These are phyloP conservation scores for Podila minutissima DNA, from an alignment of 192 early-diverging fungal genomes.

Conservation along the genomic window DNA sequence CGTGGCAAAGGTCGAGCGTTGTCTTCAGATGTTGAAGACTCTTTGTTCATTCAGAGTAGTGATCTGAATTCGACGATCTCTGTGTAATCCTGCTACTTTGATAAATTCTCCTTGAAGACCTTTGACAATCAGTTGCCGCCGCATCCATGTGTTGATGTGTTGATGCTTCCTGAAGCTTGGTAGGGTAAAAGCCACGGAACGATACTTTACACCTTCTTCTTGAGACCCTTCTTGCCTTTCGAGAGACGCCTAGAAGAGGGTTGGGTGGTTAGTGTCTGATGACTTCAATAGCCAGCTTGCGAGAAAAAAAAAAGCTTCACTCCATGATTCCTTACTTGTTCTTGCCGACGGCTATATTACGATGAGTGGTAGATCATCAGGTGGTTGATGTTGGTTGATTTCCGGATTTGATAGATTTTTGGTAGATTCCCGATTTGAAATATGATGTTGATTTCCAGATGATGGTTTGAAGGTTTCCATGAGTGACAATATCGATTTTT, in stretches of 20 bases:
- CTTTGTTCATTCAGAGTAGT: too few species aligned
- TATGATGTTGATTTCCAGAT: constrained; percentile 3
- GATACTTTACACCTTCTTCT: constrained; percentile 95
- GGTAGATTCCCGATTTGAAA: constrained; percentile 8
- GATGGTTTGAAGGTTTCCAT: constrained; percentile 1
- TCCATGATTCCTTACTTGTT: constrained; percentile 34
- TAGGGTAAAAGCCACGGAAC: constrained; percentile 10
- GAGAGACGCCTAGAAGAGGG: constrained; percentile 82
- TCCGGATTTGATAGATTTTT: neutral
- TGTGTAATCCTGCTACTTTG: too few species aligned
- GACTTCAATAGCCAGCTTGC: neutral
- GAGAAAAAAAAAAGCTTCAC: neutral
- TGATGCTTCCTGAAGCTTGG: neutral
- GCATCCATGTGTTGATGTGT: too few species aligned
- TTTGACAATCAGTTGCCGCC: too few species aligned
- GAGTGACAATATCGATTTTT: neutral
- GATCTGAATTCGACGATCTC: too few species aligned
- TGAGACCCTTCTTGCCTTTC: constrained; percentile 98
- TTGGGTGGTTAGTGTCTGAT: neutral
- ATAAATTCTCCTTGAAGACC: too few species aligned
- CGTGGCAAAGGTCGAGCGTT: too few species aligned
- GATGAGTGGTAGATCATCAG: neutral
- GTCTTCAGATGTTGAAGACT: too few species aligned
- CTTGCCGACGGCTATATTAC: constrained; percentile 50
- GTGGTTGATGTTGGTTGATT: neutral